Evolutionary conservation across 768 basidiomycete species (phyloP).

Genomic region (Tremella mesenterica): DNA sequence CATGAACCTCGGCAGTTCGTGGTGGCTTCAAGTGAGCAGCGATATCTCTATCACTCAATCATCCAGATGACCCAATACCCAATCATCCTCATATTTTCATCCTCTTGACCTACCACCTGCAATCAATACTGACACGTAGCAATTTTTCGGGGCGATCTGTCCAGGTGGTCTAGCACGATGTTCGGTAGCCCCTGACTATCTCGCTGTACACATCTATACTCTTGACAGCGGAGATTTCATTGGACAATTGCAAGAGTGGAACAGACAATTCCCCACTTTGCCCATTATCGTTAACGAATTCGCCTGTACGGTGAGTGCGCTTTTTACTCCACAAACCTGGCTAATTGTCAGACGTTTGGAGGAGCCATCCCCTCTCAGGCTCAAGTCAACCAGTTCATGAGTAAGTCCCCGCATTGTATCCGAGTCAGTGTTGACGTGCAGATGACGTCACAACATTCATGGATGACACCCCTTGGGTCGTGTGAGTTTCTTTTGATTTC

Average conservation of each 20-base stretch:
- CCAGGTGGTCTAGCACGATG: not conserved
- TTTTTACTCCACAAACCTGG: not conserved
- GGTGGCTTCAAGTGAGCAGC: constrained; percentile 20
- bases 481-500: not conserved
- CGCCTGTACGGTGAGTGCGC: constrained; percentile 15
- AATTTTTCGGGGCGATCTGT: not conserved
- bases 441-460: not conserved
- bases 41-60: too few relatives aligned
- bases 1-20: constrained; percentile 6
- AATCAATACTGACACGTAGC: not conserved
- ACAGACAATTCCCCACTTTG: constrained; percentile 1
- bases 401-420: not conserved
- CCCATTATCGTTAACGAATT: constrained; percentile 34
- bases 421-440: not conserved
- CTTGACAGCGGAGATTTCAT: constrained; percentile 29
- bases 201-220: constrained; percentile 34
- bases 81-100: constrained; percentile 10
- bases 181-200: constrained; percentile 18
- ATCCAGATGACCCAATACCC: constrained; percentile 8
- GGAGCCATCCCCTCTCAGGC: not conserved
- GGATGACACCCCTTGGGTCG: not conserved
- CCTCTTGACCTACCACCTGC: not conserved
- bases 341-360: not conserved
- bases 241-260: not conserved
- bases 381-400: not conserved